Evolutionary conservation across 345 rosid genomes (phyloP), one percentile per base, ranked within the genome.

Genomic region (Rhizophora mangle): DNA sequence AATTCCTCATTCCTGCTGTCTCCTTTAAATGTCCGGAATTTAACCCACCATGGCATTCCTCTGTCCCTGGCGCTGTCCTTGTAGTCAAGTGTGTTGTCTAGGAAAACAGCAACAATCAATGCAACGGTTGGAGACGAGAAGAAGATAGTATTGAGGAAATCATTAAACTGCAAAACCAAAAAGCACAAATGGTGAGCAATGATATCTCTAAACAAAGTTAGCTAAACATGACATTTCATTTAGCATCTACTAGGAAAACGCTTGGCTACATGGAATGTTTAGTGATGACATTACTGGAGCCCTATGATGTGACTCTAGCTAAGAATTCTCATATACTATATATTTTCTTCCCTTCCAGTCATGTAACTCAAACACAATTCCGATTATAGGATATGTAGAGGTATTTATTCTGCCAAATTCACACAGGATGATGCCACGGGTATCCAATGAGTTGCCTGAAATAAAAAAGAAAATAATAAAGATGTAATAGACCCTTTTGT

Each of bases 1-100:
- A 96, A 96, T 71, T 96, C 98, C 37, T 92, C 96, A 65, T 89
- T 96, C 59, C 98, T 77, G 74, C 87, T 79, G 82, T 90, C 97
- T 65, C 96, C 96, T 78, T 92, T 87, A 60, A 95, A 92, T 26
- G 98, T 81, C 65, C 94, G 77, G 80, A 95, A 90, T 68, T 86
- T 90, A 37, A 75, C 94, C 98, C 99, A 96, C 98, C 99, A 96
- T 29, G 91, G 92, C 93, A 92, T 82, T 27, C 99, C 99, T 71
- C 98, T 81, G 34, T 96, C 99, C 75, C 75, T 84, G 8, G 91
- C 96, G 26, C 89, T 86, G 34, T 92, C 90, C 83, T 90, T 92
- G 79, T 87, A 87, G 26, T 95, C 99, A 2, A 95, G 85, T 6
- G 98, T 95, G 65, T 92, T 92, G 86, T 96, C 99, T 32, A 96